Percentiles rank a stretch among this genome's conserved stretches.
Evolutionary conservation across 768 basidiomycete species (phyloP).

Genomic region (Coprinellus aureogranulatus): DNA sequence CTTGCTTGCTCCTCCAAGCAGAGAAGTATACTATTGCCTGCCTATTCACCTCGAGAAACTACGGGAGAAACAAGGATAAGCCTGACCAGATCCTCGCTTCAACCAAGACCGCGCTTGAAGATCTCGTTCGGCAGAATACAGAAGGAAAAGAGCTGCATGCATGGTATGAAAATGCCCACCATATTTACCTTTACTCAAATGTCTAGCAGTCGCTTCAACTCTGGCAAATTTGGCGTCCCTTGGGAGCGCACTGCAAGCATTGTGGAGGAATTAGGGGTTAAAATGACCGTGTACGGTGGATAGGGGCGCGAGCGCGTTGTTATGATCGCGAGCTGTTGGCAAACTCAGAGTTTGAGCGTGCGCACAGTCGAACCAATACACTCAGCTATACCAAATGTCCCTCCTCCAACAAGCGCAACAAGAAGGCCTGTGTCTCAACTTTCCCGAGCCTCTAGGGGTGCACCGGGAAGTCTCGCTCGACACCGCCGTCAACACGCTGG

Average conservation of each 20-base stretch:
- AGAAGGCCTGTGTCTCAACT: constrained; percentile 68
- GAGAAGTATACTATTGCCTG: constrained; percentile 37
- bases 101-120: constrained; percentile 31
- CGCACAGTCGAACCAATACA: background rate
- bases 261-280: constrained; percentile 28
- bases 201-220: constrained; percentile 39
- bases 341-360: constrained; percentile 9
- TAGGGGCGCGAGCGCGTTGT: background rate
- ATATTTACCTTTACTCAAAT: background rate
- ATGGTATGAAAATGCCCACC: constrained; percentile 28
- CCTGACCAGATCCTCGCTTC: constrained; percentile 35
- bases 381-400: constrained; percentile 16
- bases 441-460: constrained; percentile 61
- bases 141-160: constrained; percentile 33
- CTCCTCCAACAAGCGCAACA: constrained; percentile 46
- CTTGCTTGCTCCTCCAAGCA: constrained; percentile 36
- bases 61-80: constrained; percentile 36
- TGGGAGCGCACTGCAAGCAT: constrained; percentile 38
- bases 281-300: constrained; percentile 34
- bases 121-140: constrained; percentile 33
- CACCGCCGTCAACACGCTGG: constrained; percentile 56
- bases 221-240: constrained; percentile 43
- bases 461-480: constrained; percentile 58
- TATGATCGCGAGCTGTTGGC: background rate
- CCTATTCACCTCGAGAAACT: constrained; percentile 40